Base-by-base conservation (phyloP, 2,329 filamentous ascomycete genomes). In the Fusarium sp. region DNA sequence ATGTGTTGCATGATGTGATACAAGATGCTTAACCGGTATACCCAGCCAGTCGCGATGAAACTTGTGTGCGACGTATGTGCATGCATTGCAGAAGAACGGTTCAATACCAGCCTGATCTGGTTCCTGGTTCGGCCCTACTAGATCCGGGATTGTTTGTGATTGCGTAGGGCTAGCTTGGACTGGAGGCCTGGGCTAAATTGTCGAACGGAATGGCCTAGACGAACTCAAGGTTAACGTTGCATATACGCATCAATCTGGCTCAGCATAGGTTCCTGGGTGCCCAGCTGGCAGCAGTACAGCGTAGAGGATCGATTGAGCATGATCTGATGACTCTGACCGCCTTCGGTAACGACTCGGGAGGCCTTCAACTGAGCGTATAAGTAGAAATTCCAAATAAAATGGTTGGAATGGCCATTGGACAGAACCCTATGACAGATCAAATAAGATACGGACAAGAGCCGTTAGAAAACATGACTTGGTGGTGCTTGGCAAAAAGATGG, bases 81-180 rank as follows among this genome's bases (percentile, higher is more conserved):
- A 38, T 21, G 21, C 56, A 59, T 59, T 38, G 19, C 42, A 35
- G 10, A 60, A 60, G 37, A 44, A 29, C 12, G 16, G 10, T 25
- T 59, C 42, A 51, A 51, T 59, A 49, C 55, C 41, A 58, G 29
- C 39, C 31, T 57, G 31, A 18, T 46, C 19, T 57, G 39, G 39
- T 57, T 58, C 41, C 39, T 48, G 31, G 54, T n/a, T 57, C 54
- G 54, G 29, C 54, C 23, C 41, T 57, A 48, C 55, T 49, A 27
- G 31, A 57, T 57, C 39, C 15, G 55, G 55, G 16, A 2, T 31
- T 44, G 21, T 15, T 15, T 19, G 12, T 25, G 27, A 27, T 44
- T 31, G 16, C 12, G 37, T 23, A 56, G 37, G 37, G 27, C 52
- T 56, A 56, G 38, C 27, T 8, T 23, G 7, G 25, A 33, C 25